Conservation (phyloP, 192 early-diverging fungal genomes). For the Dissophora globulifera region DNA sequence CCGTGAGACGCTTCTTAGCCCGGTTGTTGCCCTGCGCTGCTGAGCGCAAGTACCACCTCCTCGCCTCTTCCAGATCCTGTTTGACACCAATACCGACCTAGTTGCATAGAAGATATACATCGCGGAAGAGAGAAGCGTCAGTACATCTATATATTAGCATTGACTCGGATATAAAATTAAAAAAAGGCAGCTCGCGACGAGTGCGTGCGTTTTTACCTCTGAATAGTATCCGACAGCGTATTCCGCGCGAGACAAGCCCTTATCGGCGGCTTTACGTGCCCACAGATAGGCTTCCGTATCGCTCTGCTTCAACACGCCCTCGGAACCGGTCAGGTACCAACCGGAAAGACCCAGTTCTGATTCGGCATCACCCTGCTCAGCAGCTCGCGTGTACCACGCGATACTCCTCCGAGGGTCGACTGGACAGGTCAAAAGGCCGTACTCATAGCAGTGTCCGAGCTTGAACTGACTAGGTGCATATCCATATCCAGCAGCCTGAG, state of each 20-base stretch:
- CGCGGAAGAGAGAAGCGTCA: too few species aligned
- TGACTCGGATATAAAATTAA: not conserved
- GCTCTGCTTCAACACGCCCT: constrained; percentile 87
- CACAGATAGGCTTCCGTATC: constrained; percentile 98
- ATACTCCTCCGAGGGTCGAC: constrained; percentile 91
- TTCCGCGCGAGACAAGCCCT: constrained; percentile 93
- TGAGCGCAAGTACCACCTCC: constrained; percentile 84
- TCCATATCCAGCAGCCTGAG: constrained; percentile 91
- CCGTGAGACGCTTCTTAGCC: constrained; percentile 84
- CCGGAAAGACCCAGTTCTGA: constrained; percentile 94
- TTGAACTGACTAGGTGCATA: constrained; percentile 94
- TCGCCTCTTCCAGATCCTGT: constrained; percentile 83
- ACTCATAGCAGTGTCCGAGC: constrained; percentile 93
- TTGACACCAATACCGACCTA: constrained; percentile 83
- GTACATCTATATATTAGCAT: too few species aligned
- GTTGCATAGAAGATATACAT: too few species aligned
- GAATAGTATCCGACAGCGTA: constrained; percentile 97
- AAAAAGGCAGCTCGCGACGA: not conserved
- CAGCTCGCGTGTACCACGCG: constrained; percentile 95
- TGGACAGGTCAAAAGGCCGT: constrained; percentile 88
- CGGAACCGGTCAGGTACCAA: constrained; percentile 97
- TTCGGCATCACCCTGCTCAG: constrained; percentile 90
- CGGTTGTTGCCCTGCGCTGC: constrained; percentile 82
- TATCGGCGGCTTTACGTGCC: constrained; percentile 97
- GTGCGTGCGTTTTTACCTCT: constrained; percentile 60